A percentile compares a stretch with the other conserved stretches of the same genome.
Evolutionary conservation across 345 rosid species (phyloP).

Genomic region (rapeseed (Brassica napus)): Da-Ae NC_063441.1:22035501-22036000

Average conservation of each 20-base stretch:
- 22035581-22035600: slow-evolving; percentile 71
- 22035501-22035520: slow-evolving; percentile 88
- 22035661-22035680: background rate
- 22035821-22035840: slow-evolving; percentile 98
- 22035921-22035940: slow-evolving; percentile 33
- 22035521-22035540: slow-evolving; percentile 96
- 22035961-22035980: slow-evolving; percentile 98
- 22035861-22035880: slow-evolving; percentile 59
- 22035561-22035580: slow-evolving; percentile 75
- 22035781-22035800: slow-evolving; percentile 85
- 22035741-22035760: slow-evolving; percentile 72
- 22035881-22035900: background rate
- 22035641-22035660: background rate
- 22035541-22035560: slow-evolving; percentile 92
- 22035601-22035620: slow-evolving; percentile 97
- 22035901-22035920: background rate
- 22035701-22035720: slow-evolving; percentile 98
- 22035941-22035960: slow-evolving; percentile 67
- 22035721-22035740: slow-evolving; percentile 95
- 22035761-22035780: slow-evolving; percentile 90
- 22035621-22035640: background rate
- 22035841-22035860: slow-evolving; percentile 98
- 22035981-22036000: slow-evolving; percentile 95
- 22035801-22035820: slow-evolving; percentile 96
- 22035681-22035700: slow-evolving; percentile 57